Percentiles rank a stretch among this genome's conserved stretches.
phyloP scores from a whole-genome alignment of 2,329 filamentous ascomycete species.

The Alternaria gaisen region DNA sequence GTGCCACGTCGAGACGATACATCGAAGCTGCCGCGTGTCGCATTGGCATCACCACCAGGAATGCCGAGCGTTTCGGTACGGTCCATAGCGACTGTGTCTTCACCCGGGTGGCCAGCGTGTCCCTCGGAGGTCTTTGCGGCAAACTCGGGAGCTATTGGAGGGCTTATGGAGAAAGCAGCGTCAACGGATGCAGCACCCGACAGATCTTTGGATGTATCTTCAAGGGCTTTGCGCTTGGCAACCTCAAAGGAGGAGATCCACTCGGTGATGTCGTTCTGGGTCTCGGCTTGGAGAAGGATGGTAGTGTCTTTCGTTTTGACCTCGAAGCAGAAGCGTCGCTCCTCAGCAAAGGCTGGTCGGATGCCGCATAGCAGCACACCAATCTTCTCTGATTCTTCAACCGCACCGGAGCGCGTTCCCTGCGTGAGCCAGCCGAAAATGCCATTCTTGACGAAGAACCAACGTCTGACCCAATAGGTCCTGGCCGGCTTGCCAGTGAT shows the following conservation, averaged over 20 bases:
- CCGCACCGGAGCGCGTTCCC: conserved; percentile 78
- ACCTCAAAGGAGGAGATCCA: conserved; percentile 95
- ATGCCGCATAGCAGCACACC: conserved; percentile 94
- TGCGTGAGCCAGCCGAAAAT: conserved; percentile 96
- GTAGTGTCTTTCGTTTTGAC: conserved; percentile 97
- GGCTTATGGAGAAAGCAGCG: conserved; percentile 91
- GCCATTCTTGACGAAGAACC: conserved; percentile 95
- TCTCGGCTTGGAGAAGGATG: conserved; percentile 90
- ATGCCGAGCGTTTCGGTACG: conserved; percentile 71
- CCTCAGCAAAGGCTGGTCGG: conserved; percentile 88
- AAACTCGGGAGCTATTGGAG: conserved; percentile 88
- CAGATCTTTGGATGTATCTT: conserved; percentile 69
- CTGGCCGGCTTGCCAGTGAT: conserved; percentile 87
- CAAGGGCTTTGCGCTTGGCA: conserved; percentile 90
- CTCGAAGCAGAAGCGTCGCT: conserved; percentile 96
- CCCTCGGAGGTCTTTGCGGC: conserved; percentile 80
- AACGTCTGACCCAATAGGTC: conserved; percentile 87
- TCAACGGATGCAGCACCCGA: conserved; percentile 60
- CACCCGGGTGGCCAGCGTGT: conserved; percentile 62
- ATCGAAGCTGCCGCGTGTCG: conserved; percentile 76
- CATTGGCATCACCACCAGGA: conserved; percentile 65
- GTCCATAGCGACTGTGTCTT: conserved; percentile 65
- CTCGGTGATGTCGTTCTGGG: conserved; percentile 87
- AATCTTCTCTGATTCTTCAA: conserved; percentile 95
- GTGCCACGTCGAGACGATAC: conserved; percentile 63